Conservation (phyloP, 2,329 filamentous ascomycete species). For the Beauveria asiatica region DNA sequence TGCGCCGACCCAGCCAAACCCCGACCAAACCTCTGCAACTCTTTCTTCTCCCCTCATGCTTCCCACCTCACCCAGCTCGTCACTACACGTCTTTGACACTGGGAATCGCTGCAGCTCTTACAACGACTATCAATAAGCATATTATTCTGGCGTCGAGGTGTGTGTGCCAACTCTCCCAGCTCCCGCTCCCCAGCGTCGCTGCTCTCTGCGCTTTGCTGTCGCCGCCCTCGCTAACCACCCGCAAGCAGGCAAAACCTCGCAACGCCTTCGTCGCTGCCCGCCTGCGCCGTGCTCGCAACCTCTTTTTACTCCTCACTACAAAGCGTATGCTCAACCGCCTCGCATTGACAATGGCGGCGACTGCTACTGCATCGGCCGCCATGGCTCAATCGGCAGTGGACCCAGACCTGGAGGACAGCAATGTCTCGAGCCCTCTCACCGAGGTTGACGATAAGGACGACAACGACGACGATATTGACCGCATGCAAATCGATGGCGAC, state of each 20-base stretch:
- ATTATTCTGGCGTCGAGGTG: constrained; percentile 4
- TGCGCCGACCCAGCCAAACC: constrained; percentile 3
- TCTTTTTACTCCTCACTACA: constrained; percentile 1
- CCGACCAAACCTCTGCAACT: constrained; percentile 10
- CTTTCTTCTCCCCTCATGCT: constrained; percentile 11
- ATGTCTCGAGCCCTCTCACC: constrained; percentile 82
- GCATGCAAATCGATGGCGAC: constrained; percentile 38
- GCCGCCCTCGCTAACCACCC: constrained; percentile 11
- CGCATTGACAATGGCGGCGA: constrained; percentile 40
- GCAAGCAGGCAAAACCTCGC: constrained; percentile 14
- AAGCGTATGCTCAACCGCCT: not conserved
- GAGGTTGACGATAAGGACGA: constrained; percentile 77
- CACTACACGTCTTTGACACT: constrained; percentile 2
- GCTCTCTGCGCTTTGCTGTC: constrained; percentile 8
- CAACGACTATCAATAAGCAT: not conserved
- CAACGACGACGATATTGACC: constrained; percentile 60
- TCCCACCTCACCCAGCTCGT: not conserved
- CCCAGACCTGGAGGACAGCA: constrained; percentile 54
- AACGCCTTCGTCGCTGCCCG: constrained; percentile 39
- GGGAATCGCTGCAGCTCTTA: not conserved
- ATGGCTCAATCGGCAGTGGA: constrained; percentile 33
- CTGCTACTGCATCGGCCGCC: constrained; percentile 40
- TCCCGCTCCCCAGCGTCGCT: constrained; percentile 4
- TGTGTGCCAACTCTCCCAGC: not conserved
- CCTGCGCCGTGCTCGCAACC: constrained; percentile 30